Evolutionary conservation across 176 grass and related monocot species (phyloP).

Genomic region (Zizania latifolia): DNA sequence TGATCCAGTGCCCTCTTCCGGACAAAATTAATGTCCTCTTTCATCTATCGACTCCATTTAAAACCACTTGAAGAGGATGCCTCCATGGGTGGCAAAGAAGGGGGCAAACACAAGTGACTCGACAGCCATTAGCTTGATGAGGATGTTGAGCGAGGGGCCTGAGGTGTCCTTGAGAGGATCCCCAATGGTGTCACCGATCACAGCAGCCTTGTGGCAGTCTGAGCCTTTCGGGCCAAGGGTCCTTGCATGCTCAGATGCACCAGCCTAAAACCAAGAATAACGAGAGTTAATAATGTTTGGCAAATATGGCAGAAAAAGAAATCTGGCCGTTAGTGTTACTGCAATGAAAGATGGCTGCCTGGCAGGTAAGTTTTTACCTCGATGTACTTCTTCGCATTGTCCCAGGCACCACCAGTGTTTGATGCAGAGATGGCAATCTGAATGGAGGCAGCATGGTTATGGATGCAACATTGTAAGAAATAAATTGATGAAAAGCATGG

Average conservation of each 20-base stretch:
- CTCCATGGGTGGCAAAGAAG: slow-evolving; percentile 82
- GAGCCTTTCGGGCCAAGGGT: slow-evolving; percentile 77
- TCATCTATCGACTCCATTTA: slow-evolving; percentile 13
- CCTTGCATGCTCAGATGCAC: slow-evolving; percentile 75
- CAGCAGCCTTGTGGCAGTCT: slow-evolving; percentile 83
- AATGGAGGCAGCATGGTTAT: background rate
- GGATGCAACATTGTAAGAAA: background rate
- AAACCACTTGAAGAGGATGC: slow-evolving; percentile 74
- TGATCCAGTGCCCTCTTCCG: background rate
- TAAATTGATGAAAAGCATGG: background rate
- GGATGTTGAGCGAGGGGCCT: slow-evolving; percentile 85
- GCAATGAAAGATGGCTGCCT: background rate
- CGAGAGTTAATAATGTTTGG: background rate
- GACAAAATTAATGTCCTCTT: slow-evolving; percentile 11
- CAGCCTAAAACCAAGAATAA: slow-evolving; percentile 53
- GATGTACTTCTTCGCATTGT: slow-evolving; percentile 92
- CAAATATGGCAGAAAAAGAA: background rate
- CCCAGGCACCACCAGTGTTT: slow-evolving; percentile 92
- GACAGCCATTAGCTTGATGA: slow-evolving; percentile 96
- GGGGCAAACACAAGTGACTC: slow-evolving; percentile 94
- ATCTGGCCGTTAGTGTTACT: background rate
- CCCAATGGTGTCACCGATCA: slow-evolving; percentile 90
- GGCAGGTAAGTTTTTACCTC: slow-evolving; percentile 45
- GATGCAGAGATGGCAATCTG: slow-evolving; percentile 98
- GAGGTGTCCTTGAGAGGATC: slow-evolving; percentile 96